Percentiles rank a stretch among this genome's conserved stretches.
Conservation (phyloP, 208 protist species). For the Acanthamoeba divionensis region DNA sequence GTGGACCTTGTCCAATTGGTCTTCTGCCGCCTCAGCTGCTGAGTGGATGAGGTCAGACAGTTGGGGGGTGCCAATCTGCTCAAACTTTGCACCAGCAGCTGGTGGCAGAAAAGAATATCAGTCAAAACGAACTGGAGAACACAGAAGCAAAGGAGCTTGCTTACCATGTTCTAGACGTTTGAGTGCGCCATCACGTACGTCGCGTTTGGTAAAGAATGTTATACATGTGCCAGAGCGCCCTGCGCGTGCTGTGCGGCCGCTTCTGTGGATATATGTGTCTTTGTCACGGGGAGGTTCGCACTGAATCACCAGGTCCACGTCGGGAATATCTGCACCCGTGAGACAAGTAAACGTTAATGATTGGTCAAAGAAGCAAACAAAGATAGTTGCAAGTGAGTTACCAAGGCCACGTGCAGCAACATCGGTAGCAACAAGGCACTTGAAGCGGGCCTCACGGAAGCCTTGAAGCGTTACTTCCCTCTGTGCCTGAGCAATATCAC, state of each 20-base stretch:
- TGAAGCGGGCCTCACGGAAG: slow-evolving; percentile 44
- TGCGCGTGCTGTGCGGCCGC: slow-evolving; percentile 27
- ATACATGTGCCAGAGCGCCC: slow-evolving; percentile 21
- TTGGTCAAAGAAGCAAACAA: background rate
- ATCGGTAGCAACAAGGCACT: slow-evolving; percentile 38
- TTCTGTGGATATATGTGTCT: slow-evolving; percentile 92
- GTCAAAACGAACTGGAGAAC: background rate
- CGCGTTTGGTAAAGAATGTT: slow-evolving; percentile 11
- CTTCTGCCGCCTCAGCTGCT: background rate
- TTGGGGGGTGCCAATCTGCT: slow-evolving; percentile 26
- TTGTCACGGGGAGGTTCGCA: slow-evolving; percentile 93
- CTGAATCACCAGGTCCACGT: slow-evolving; percentile 82
- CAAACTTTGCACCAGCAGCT: slow-evolving; percentile 2
- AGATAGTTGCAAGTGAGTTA: background rate
- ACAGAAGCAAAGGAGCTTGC: background rate
- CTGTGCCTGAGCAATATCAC: slow-evolving; percentile 44
- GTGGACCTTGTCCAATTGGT: slow-evolving; percentile 25
- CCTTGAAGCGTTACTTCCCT: slow-evolving; percentile 27
- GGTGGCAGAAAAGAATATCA: too few species aligned
- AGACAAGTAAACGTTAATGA: background rate
- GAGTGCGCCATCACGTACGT: slow-evolving; percentile 6
- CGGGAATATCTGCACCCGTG: slow-evolving; percentile 32
- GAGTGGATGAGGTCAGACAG: background rate
- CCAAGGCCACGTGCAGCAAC: too few species aligned
- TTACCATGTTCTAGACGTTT: background rate